Conservation (phyloP, 202 grass and related monocot genomes). For the Schoenoplectus triqueter region DNA sequence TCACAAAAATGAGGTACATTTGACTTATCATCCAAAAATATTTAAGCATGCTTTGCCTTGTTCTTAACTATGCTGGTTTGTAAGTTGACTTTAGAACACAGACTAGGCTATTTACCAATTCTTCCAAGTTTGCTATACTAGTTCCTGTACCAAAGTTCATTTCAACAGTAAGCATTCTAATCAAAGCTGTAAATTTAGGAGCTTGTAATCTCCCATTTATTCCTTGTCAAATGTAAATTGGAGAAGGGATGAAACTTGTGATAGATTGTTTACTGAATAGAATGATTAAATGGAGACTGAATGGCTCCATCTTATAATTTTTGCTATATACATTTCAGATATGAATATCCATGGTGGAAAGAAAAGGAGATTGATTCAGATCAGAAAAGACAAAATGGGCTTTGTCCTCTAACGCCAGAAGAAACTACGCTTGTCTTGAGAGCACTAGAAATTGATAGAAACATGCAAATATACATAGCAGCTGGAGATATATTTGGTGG, state of each 20-base stretch:
- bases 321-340: conserved; percentile 51
- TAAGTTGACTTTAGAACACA: not conserved
- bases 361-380: conserved; percentile 88
- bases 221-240: conserved; percentile 10
- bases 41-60: not conserved
- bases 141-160: not conserved
- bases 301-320: not conserved
- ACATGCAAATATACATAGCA: conserved; percentile 92
- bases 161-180: not conserved
- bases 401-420: conserved; percentile 93
- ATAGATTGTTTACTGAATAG: not conserved
- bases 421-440: conserved; percentile 82
- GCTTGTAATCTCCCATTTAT: not conserved
- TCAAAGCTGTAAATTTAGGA: not conserved
- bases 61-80: not conserved
- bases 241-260: not conserved
- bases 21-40: not conserved
- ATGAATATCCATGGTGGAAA: conserved; percentile 99
- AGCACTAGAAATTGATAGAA: conserved; percentile 76
- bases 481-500: conserved; percentile 95
- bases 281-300: conserved; percentile 9
- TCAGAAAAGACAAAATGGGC: conserved; percentile 83
- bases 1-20: conserved; percentile 82
- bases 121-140: not conserved
- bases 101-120: not conserved